A percentile compares a stretch with the other conserved stretches of the same genome.
Evolutionary conservation across 1,139 yeast species (phyloP).

Genomic region (Sugiyamaella japonica): DNA sequence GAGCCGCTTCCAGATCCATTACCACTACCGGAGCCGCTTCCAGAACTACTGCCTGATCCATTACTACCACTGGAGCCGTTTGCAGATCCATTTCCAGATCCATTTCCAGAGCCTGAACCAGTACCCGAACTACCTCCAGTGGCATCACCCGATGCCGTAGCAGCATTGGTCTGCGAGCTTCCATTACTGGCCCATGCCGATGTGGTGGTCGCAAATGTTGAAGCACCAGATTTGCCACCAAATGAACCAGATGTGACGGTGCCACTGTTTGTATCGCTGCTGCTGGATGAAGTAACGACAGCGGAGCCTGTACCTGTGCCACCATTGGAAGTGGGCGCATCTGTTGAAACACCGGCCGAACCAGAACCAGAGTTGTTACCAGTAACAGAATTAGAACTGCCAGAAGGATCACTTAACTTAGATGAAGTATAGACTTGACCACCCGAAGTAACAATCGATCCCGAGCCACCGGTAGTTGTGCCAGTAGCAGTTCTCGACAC

Average conservation of each 20-base stretch:
- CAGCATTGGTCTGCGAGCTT: not conserved
- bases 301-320: conserved; percentile 3
- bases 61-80: too few relatives aligned
- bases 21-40: conserved; percentile 1
- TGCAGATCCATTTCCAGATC: too few relatives aligned
- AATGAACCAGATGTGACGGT: not conserved
- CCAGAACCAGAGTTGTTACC: conserved; percentile 2
- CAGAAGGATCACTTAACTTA: not conserved
- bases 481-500: conserved; percentile 5
- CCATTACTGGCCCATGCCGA: not conserved
- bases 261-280: not conserved
- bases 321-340: not conserved
- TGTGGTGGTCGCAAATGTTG: conserved; percentile 5
- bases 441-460: not conserved
- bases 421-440: too few relatives aligned
- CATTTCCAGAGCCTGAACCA: not conserved
- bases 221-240: not conserved
- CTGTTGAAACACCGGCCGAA: not conserved
- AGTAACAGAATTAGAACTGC: not conserved
- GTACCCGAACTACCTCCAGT: conserved; percentile 1
- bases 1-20: not conserved
- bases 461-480: not conserved
- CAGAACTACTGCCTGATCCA: conserved; percentile 4
- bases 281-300: conserved; percentile 5
- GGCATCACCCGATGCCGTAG: conserved; percentile 3